phyloP scores from a whole-genome alignment of 495 filamentous ascomycete species.

The Aspergillus carlsbadensis region DNA sequence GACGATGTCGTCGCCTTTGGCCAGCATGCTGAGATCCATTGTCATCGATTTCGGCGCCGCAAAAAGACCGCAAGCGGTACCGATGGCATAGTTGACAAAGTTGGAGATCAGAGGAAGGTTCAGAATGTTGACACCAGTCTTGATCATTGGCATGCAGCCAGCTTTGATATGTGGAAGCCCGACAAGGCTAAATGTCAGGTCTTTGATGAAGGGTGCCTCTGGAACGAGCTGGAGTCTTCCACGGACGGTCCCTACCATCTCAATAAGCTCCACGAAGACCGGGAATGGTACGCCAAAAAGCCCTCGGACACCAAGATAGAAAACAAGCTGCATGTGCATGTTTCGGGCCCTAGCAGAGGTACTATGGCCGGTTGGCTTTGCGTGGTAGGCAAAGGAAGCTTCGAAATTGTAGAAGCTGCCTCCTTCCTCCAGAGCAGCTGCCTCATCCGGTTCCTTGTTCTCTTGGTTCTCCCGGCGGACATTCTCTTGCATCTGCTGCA shows the following conservation, averaged over 20 bases:
- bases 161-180: slow-evolving; percentile 86
- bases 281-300: slow-evolving; percentile 85
- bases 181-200: slow-evolving; percentile 89
- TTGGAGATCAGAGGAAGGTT: slow-evolving; percentile 92
- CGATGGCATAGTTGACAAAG: slow-evolving; percentile 96
- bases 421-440: slow-evolving; percentile 85
- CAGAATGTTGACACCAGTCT: slow-evolving; percentile 84
- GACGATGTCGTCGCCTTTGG: slow-evolving; percentile 84
- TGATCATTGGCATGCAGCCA: slow-evolving; percentile 87
- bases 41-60: slow-evolving; percentile 96
- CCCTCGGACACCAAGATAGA: slow-evolving; percentile 76
- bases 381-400: slow-evolving; percentile 90
- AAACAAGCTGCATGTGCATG: slow-evolving; percentile 96
- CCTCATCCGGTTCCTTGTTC: slow-evolving; percentile 81
- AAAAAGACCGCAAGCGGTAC: slow-evolving; percentile 80
- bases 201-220: slow-evolving; percentile 86
- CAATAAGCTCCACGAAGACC: slow-evolving; percentile 82
- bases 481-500: slow-evolving; percentile 73
- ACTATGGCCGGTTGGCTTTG: slow-evolving; percentile 65
- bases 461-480: slow-evolving; percentile 77
- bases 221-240: slow-evolving; percentile 82
- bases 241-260: slow-evolving; percentile 82
- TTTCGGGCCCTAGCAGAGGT: slow-evolving; percentile 80
- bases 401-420: slow-evolving; percentile 95
- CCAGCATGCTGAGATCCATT: slow-evolving; percentile 84